Evolutionary conservation across 495 filamentous ascomycete genomes (phyloP), one percentile per base, ranked within the genome.

Genomic region (Zalerion maritima): DNA sequence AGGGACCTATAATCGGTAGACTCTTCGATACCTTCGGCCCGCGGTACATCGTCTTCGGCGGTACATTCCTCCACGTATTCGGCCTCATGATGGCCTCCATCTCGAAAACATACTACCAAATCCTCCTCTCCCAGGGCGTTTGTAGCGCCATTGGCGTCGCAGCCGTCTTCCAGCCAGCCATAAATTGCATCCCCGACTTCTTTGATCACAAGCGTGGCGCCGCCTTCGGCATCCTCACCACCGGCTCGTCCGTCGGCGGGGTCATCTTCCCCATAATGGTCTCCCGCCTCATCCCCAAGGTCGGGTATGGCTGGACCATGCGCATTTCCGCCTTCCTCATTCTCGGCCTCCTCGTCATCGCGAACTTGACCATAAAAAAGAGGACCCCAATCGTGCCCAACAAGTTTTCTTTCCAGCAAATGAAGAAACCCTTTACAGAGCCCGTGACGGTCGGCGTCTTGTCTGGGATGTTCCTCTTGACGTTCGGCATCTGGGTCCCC

Each of bases 11-110:
- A 20, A 51, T 59, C 21, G 75, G 75, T 3, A 65, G 62, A 28
- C 23, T 77, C 8, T 77, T 66, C 36, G 79, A 85, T 38, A 64
- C 58, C 31, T 71, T 71, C 27, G 76, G 75, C 3, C 75, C 75
- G 2, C 53, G 60, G 24, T 69, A 53, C 31, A 54, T 77, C 5
- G 46, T 83, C 2, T 26, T 72, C 1, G 45, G 49, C 13, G 75
- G 75, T 7, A 58, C 66, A 1, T 46, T 78, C 25, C 36, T 78
- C 26, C 69, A 78, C 35, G 66, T 79, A 34, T 76, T 81, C 31
- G 75, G 73, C 12, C 49, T 82, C n/a, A 78, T 79, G 73, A 82
- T 83, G 78, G 59, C 74, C 5, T 67, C 58, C 14, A 41, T 76
- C 5, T 60, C 63, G 1, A 58, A 42, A 3, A 36, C 69, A 43